Conservation (phyloP, 768 basidiomycete species). For the Lactarius hatsudake region DNA sequence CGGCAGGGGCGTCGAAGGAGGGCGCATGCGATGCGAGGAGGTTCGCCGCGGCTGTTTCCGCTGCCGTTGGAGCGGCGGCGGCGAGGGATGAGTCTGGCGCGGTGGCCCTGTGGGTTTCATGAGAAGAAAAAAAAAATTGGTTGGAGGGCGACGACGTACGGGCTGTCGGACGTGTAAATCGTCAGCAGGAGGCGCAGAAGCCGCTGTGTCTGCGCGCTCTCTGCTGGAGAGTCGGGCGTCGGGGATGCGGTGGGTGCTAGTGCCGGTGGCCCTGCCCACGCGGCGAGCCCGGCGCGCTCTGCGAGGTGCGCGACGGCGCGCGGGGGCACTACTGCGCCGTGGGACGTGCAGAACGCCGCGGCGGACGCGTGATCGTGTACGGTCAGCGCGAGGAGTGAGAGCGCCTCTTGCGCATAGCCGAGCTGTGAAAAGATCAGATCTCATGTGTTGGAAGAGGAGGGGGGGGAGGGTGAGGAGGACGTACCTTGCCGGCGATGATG, state of each 20-base stretch:
- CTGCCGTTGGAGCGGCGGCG: too few relatives aligned
- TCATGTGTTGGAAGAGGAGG: not conserved
- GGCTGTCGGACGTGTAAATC: constrained; percentile 76
- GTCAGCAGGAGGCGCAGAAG: constrained; percentile 70
- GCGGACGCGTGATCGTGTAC: constrained; percentile 75
- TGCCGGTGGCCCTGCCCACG: constrained; percentile 41
- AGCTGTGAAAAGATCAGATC: constrained; percentile 39
- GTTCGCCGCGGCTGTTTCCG: constrained; percentile 35
- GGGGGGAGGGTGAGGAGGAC: not conserved
- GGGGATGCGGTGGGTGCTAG: constrained; percentile 31
- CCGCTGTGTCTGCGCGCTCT: constrained; percentile 52
- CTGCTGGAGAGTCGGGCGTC: constrained; percentile 43
- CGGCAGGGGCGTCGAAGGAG: constrained; percentile 67
- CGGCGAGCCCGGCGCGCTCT: constrained; percentile 42
- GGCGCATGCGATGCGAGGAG: constrained; percentile 62
- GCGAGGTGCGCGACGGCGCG: constrained; percentile 53
- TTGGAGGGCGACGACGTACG: constrained; percentile 32
- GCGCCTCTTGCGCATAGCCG: constrained; percentile 57
- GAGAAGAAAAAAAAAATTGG: not conserved
- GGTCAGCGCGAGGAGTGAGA: constrained; percentile 63
- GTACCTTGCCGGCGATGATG: constrained; percentile 75
- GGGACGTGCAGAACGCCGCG: constrained; percentile 81
- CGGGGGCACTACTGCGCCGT: constrained; percentile 68
- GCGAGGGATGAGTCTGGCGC: not conserved
- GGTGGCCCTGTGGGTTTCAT: not conserved